Evolutionary conservation across 441 rosid species (phyloP).

Genomic region (Croton setiger): DNA sequence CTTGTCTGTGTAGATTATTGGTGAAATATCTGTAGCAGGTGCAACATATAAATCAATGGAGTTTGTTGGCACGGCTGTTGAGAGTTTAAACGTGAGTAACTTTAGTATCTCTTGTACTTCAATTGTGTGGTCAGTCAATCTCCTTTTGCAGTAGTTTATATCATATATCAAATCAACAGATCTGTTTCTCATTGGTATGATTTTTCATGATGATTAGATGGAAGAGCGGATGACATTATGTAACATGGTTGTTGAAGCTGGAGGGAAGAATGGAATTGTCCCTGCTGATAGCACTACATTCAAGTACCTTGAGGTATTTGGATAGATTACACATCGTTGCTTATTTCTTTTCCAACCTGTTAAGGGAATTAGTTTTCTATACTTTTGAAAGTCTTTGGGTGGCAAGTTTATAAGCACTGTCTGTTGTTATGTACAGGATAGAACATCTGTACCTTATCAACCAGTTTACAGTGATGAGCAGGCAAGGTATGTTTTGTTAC

Average conservation of each 20-base stretch:
- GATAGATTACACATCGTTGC: neutral
- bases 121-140: slow-evolving; percentile 6
- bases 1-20: slow-evolving; percentile 75
- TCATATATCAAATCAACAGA: no score
- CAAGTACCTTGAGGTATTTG: slow-evolving; percentile 73
- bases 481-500: no score
- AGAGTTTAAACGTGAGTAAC: slow-evolving; percentile 70
- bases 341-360: no score
- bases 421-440: no score
- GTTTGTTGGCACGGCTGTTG: slow-evolving; percentile 87
- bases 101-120: neutral
- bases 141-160: no score
- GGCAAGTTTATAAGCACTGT: no score
- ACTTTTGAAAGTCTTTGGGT: no score
- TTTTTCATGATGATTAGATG: slow-evolving; percentile 51
- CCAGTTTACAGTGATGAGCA: no score
- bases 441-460: no score
- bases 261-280: slow-evolving; percentile 94
- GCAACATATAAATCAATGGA: slow-evolving; percentile 98
- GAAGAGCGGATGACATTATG: slow-evolving; percentile 97
- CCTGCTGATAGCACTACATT: slow-evolving; percentile 91
- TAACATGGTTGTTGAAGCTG: slow-evolving; percentile 98
- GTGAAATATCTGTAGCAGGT: slow-evolving; percentile 96
- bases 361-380: no score
- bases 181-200: slow-evolving; percentile 17